A percentile compares a stretch with the other conserved stretches of the same genome.
phyloP scores from a whole-genome alignment of 2,329 filamentous ascomycete species.

The Lanzia echinophila region DNA sequence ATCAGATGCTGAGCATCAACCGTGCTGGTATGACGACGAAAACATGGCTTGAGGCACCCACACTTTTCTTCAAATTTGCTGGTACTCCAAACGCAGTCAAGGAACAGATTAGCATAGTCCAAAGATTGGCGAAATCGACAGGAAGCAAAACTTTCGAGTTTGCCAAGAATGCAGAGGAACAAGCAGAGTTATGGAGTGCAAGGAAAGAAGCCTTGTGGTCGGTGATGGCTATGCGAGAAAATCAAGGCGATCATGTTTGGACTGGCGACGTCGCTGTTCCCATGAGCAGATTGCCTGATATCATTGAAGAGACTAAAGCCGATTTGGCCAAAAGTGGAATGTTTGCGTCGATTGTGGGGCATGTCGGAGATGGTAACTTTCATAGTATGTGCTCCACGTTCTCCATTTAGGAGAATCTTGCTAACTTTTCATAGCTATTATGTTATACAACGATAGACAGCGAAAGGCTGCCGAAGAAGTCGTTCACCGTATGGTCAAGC shows the following conservation, averaged over 20 bases:
- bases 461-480: constrained; percentile 60
- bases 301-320: constrained; percentile 70
- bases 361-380: constrained; percentile 74
- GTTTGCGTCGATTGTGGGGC: constrained; percentile 59
- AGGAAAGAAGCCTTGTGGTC: constrained; percentile 81
- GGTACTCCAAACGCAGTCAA: constrained; percentile 65
- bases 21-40: constrained; percentile 58
- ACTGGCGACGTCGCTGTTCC: constrained; percentile 83
- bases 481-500: constrained; percentile 79
- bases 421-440: constrained; percentile 35
- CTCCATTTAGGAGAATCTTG: background rate
- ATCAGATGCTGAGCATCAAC: constrained; percentile 72
- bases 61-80: constrained; percentile 79
- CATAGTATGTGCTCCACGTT: constrained; percentile 41
- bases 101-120: constrained; percentile 68
- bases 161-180: constrained; percentile 62
- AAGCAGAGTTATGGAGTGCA: constrained; percentile 73
- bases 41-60: constrained; percentile 65
- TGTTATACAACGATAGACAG: constrained; percentile 62
- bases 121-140: constrained; percentile 51
- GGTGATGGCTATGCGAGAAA: constrained; percentile 57
- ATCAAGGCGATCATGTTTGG: constrained; percentile 67
- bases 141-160: constrained; percentile 71
- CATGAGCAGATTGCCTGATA: constrained; percentile 63
- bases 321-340: constrained; percentile 52